Evolutionary conservation across 306 rosid species (phyloP), one percentile per base, ranked within the genome.

Genomic region (Sophora flavescens): DNA sequence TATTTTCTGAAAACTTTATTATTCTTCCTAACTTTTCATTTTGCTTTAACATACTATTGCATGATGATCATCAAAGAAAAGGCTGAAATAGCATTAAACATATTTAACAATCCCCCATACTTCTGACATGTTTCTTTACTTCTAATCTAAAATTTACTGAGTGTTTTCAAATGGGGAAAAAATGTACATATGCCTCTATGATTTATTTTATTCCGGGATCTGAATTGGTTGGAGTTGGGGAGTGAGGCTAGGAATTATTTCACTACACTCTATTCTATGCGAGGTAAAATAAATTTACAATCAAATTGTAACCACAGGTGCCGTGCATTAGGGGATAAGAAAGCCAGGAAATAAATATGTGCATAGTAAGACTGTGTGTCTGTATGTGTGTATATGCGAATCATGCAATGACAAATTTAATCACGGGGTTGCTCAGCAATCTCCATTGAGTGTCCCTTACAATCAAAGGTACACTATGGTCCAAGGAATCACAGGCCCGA

Each of bases 241-340:
- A 13, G 8, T 13, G 48, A 42, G 13, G 48, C 48, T 8, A 42
- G 9, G 13, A 42, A 42, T 42, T 8, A 9, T 42, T 42, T 42
- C 13, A 42, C 48, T 42, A 8, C 48, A 42, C 48, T n/a, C n/a
- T n/a, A n/a, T n/a, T 42, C 9, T 10, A 8, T 42, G 13, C 13
- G 13, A 8, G 3, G 48, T 42, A 42, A 42, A 42, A 10, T 10
- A 42, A 42, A 42, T 42, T 42, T 3, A 8, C 28, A 6, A 53
- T 17, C 59, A 16, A n/a, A n/a, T n/a, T 2, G 59, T 6, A 7
- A 53, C 15, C 4, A 3, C 59, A 53, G 57, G 22, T 45, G 57
- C 30, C 44, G 44, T 50, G 75, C 12, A 52, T 70, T 54, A 38
- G 53, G 54, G 28, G 57, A 72, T 41, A 72, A 72, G 77, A 72